phyloP scores from a whole-genome alignment of 495 filamentous ascomycete genomes.

The Endocarpon pusillum region DNA sequence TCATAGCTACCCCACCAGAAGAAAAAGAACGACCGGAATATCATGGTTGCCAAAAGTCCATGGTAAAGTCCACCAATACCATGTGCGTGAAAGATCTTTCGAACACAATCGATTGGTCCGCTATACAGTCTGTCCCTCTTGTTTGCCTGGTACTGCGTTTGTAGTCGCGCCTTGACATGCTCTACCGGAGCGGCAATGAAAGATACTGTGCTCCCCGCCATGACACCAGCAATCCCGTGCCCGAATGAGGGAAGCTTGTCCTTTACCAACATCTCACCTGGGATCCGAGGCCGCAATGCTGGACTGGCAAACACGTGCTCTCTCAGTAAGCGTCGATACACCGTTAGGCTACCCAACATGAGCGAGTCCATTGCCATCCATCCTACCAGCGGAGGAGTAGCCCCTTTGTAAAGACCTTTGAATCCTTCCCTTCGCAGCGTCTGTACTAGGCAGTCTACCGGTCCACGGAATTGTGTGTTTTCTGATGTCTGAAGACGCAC shows the following conservation, averaged over 20 bases:
- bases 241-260: conserved; percentile 56
- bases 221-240: conserved; percentile 69
- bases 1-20: conserved; percentile 96
- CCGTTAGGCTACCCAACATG: conserved; percentile 82
- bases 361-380: conserved; percentile 98
- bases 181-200: conserved; percentile 90
- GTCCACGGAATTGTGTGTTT: conserved; percentile 60
- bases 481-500: conserved; percentile 85
- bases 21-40: conserved; percentile 90
- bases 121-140: conserved; percentile 62
- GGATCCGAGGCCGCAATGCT: conserved; percentile 21
- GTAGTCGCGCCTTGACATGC: conserved; percentile 84
- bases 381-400: conserved; percentile 75
- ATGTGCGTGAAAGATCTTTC: conserved; percentile 47
- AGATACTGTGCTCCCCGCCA: conserved; percentile 78
- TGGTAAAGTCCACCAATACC: conserved; percentile 70
- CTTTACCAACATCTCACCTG: conserved; percentile 16
- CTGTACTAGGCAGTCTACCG: conserved; percentile 68
- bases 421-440: conserved; percentile 70
- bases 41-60: conserved; percentile 63
- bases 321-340: conserved; percentile 68
- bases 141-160: conserved; percentile 71
- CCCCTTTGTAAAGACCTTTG: conserved; percentile 69
- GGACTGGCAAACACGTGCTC: conserved; percentile 59
- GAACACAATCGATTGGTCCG: conserved; percentile 69